phyloP scores from a whole-genome alignment of 1,284 basidiomycete genomes.

The Melampsora larici-populina region DNA sequence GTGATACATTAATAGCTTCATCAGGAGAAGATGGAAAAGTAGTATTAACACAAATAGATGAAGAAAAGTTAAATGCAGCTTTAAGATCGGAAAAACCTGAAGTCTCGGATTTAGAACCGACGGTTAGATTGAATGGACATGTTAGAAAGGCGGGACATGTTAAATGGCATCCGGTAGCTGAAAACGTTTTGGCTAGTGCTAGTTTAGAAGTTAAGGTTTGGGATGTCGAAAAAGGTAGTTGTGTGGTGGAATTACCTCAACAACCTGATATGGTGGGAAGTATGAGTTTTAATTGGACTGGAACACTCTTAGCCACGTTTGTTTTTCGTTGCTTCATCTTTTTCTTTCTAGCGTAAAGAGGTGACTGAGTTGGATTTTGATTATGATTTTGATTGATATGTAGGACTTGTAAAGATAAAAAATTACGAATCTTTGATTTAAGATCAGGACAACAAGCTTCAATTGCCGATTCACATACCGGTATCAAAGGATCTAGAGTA shows the following conservation, averaged over 20 bases:
- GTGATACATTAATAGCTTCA: constrained; percentile 83
- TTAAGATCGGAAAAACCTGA: constrained; percentile 81
- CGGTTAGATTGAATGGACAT: constrained; percentile 59
- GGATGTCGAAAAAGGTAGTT: constrained; percentile 68
- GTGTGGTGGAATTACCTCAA: constrained; percentile 66
- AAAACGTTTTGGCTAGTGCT: constrained; percentile 79
- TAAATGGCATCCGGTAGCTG: constrained; percentile 86
- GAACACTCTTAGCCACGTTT: constrained; percentile 64
- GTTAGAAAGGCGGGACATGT: constrained; percentile 89
- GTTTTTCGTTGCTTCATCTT: constrained; percentile 42
- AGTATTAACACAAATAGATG: constrained; percentile 80
- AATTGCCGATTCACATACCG: constrained; percentile 78
- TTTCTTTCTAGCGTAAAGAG: background rate
- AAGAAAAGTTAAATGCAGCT: constrained; percentile 66
- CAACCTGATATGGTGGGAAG: constrained; percentile 87
- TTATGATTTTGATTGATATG: no score
- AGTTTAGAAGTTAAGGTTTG: constrained; percentile 90
- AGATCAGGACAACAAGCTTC: constrained; percentile 75
- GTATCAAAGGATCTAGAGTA: constrained; percentile 87
- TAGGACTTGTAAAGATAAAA: constrained; percentile 82
- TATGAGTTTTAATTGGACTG: constrained; percentile 76
- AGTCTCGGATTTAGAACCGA: constrained; percentile 78
- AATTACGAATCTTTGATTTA: constrained; percentile 85
- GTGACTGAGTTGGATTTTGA: background rate
- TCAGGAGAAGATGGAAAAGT: constrained; percentile 90